Evolutionary conservation across 1,284 basidiomycete genomes (phyloP).

Genomic region (Moesziomyces antarcticus): DNA sequence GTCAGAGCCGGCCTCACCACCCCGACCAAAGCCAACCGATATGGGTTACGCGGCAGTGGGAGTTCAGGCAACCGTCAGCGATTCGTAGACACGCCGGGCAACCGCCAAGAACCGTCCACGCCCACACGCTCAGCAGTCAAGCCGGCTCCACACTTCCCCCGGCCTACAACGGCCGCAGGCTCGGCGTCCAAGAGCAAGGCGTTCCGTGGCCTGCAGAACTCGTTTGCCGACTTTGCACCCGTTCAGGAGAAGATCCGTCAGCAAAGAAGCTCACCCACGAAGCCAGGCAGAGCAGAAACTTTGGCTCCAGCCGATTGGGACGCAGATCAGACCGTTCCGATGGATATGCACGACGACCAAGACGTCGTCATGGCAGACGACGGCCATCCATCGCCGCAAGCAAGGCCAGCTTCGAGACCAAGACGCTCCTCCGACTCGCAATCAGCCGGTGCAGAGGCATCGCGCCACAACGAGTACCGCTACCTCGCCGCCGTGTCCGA

Average conservation of each 20-base stretch:
- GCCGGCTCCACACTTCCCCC: conserved; percentile 16
- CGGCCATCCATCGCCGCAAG: background rate
- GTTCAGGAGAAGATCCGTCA: conserved; percentile 38
- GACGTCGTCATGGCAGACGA: conserved; percentile 17
- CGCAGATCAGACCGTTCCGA: conserved; percentile 9
- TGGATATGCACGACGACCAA: conserved; percentile 2
- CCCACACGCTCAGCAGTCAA: conserved; percentile 33
- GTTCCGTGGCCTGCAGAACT: conserved; percentile 40
- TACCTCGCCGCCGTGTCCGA: conserved; percentile 39
- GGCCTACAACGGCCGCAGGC: conserved; percentile 10
- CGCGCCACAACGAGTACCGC: conserved; percentile 10
- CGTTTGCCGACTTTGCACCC: conserved; percentile 42
- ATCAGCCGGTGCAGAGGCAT: background rate
- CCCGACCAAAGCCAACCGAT: conserved; percentile 32
- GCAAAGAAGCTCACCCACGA: conserved; percentile 22
- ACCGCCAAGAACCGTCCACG: conserved; percentile 32
- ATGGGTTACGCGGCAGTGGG: conserved; percentile 18
- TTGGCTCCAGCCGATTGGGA: conserved; percentile 35
- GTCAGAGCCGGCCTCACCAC: conserved; percentile 44
- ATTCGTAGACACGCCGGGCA: conserved; percentile 7
- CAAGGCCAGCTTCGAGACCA: background rate
- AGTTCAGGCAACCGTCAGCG: conserved; percentile 32
- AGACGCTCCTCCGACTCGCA: background rate
- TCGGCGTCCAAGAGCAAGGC: conserved; percentile 32
- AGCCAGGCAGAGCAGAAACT: background rate